Conservation (phyloP, 352 stramenopile genomes). For the Blastocystis sp. region DNA sequence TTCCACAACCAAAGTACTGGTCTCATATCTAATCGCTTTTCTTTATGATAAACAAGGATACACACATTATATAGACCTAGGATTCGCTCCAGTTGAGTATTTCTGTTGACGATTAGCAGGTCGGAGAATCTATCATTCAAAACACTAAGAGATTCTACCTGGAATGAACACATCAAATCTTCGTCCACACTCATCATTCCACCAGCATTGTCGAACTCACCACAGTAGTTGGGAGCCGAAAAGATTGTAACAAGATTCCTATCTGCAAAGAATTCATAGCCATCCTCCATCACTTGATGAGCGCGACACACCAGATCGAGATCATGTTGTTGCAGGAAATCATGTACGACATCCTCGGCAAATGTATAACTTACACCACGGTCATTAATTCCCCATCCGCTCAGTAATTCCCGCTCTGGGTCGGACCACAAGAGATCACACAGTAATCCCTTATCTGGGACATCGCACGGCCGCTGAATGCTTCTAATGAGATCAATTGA, state of each 20-base stretch:
- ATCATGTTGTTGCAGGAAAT: conserved; percentile 92
- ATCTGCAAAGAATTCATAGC: conserved; percentile 75
- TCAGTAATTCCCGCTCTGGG: conserved; percentile 92
- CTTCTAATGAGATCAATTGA: conserved; percentile 73
- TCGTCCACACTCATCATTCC: conserved; percentile 75
- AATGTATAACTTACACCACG: conserved; percentile 94
- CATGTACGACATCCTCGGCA: conserved; percentile 90
- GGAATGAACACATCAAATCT: conserved; percentile 73
- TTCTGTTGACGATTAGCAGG: conserved; percentile 43
- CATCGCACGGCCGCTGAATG: conserved; percentile 68
- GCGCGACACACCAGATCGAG: conserved; percentile 91
- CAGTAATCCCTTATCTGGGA: conserved; percentile 86
- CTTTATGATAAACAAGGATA: neutral
- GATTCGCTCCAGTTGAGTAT: conserved; percentile 44
- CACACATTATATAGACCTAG: conserved; percentile 20
- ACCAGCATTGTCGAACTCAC: conserved; percentile 72
- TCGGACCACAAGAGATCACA: conserved; percentile 97
- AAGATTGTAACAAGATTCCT: conserved; percentile 70
- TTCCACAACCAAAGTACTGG: neutral
- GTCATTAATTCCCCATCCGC: conserved; percentile 93
- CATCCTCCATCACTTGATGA: conserved; percentile 83
- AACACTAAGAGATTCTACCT: conserved; percentile 63
- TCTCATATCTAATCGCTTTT: neutral
- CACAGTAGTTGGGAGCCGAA: conserved; percentile 68
- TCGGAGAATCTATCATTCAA: conserved; percentile 27